These are phyloP conservation scores for Penicillium lagena DNA, from an alignment of 495 filamentous ascomycete genomes.

Conservation along the genomic window DNA sequence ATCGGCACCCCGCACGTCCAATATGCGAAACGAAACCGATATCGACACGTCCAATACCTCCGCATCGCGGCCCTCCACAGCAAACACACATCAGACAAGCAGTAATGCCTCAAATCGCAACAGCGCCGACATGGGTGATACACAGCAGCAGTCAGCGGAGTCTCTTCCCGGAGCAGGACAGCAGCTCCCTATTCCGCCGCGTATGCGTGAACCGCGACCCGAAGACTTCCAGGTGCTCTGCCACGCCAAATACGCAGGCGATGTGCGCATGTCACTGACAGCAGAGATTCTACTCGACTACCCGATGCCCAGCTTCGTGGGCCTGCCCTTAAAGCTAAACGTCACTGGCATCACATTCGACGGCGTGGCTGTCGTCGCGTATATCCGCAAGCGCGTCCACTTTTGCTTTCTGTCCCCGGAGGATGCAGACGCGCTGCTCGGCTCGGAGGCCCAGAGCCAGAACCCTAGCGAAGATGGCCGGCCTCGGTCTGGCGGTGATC, in stretches of 20 bases:
- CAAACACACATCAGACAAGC: constrained; percentile 27
- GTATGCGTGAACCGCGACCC: constrained; percentile 35
- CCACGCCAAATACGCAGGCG: constrained; percentile 79
- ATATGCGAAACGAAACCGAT: constrained; percentile 4
- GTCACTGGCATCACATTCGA: constrained; percentile 94
- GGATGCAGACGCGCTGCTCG: constrained; percentile 64
- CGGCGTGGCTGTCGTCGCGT: constrained; percentile 84
- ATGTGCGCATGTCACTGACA: constrained; percentile 79
- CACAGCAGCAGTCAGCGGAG: constrained; percentile 22
- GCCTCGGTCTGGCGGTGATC: constrained; percentile 16
- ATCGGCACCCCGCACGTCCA: constrained; percentile 8
- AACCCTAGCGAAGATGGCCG: constrained; percentile 15
- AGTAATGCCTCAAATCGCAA: constrained; percentile 21
- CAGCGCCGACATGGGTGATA: constrained; percentile 10
- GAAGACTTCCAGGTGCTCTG: constrained; percentile 83
- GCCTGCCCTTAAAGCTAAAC: constrained; percentile 82
- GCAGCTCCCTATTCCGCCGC: constrained; percentile 25
- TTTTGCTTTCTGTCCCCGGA: constrained; percentile 90
- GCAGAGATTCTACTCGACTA: constrained; percentile 95
- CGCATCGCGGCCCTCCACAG: constrained; percentile 38
- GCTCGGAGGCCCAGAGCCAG: constrained; percentile 43
- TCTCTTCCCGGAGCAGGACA: constrained; percentile 10
- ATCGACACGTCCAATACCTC: constrained; percentile 25
- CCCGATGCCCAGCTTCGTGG: constrained; percentile 93
- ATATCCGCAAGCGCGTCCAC: constrained; percentile 72